phyloP scores from a whole-genome alignment of 75 land plant species.

The Picea sitchensis region DNA sequence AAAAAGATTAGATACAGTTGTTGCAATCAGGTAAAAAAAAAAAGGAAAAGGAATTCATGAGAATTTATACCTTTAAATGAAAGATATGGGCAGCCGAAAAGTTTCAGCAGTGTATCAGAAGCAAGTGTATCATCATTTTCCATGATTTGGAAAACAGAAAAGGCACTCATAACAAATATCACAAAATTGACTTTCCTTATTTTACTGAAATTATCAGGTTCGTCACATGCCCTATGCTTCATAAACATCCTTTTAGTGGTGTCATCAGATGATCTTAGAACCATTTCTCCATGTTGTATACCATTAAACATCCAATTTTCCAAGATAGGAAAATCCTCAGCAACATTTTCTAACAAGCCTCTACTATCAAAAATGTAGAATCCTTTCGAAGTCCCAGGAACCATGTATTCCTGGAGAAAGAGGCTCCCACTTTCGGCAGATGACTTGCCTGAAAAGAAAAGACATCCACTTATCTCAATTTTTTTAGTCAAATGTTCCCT shows the following conservation, averaged over 20 bases:
- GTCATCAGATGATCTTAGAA: no score
- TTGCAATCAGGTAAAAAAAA: background rate
- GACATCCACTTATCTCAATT: background rate
- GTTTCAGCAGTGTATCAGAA: slow-evolving; percentile 23
- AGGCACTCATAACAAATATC: slow-evolving; percentile 74
- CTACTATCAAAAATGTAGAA: slow-evolving; percentile 76
- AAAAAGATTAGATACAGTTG: no score
- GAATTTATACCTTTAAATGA: slow-evolving; percentile 56
- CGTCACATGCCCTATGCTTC: slow-evolving; percentile 39
- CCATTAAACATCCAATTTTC: slow-evolving; percentile 67
- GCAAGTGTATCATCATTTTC: slow-evolving; percentile 20
- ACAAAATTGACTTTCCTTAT: slow-evolving; percentile 61
- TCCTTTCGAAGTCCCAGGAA: slow-evolving; percentile 36
- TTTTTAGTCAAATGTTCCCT: background rate
- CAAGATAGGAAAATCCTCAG: slow-evolving; percentile 43
- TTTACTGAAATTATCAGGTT: slow-evolving; percentile 8
- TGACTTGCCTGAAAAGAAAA: slow-evolving; percentile 24
- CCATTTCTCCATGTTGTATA: slow-evolving; percentile 57
- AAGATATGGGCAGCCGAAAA: slow-evolving; percentile 50
- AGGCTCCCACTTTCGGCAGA: slow-evolving; percentile 55
- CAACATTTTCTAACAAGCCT: slow-evolving; percentile 37
- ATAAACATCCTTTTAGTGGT: slow-evolving; percentile 29
- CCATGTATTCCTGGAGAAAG: slow-evolving; percentile 63
- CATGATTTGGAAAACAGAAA: slow-evolving; percentile 45
- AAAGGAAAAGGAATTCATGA: background rate